Evolutionary conservation across 768 basidiomycete genomes (phyloP).

Genomic region (Lactifluus rugatus): DNA sequence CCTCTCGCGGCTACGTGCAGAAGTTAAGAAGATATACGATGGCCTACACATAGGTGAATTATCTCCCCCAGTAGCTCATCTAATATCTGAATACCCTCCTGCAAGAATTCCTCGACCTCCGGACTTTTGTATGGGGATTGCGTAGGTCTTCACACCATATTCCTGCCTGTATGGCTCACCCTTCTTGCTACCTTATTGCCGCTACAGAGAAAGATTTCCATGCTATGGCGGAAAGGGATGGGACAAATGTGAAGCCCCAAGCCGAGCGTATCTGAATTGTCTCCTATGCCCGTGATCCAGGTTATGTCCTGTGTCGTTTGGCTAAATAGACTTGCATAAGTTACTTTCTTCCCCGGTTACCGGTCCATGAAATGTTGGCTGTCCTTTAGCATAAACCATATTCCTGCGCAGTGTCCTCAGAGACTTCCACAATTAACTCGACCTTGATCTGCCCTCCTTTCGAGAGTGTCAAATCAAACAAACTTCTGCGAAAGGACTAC

Average conservation of each 20-base stretch:
- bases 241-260: slow-evolving; percentile 40
- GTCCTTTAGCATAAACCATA: not conserved
- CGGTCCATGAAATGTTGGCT: not conserved
- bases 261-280: slow-evolving; percentile 11
- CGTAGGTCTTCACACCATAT: slow-evolving; percentile 41
- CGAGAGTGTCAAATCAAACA: not conserved
- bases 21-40: slow-evolving; percentile 82
- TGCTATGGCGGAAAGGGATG: slow-evolving; percentile 57
- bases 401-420: not conserved
- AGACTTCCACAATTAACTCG: not conserved
- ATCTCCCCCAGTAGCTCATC: not conserved
- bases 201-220: slow-evolving; percentile 71
- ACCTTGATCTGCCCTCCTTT: not conserved
- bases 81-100: slow-evolving; percentile 1
- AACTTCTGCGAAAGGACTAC: not conserved
- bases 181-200: not conserved
- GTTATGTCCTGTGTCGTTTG: not conserved
- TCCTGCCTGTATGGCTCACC: not conserved
- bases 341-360: not conserved
- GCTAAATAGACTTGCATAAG: not conserved
- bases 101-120: slow-evolving; percentile 70
- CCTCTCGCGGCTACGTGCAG: slow-evolving; percentile 59
- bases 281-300: not conserved
- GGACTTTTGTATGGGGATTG: slow-evolving; percentile 80
- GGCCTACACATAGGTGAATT: slow-evolving; percentile 67